Conservation (phyloP, 805 yeast species). For the Torulaspora microellipsoides region DNA sequence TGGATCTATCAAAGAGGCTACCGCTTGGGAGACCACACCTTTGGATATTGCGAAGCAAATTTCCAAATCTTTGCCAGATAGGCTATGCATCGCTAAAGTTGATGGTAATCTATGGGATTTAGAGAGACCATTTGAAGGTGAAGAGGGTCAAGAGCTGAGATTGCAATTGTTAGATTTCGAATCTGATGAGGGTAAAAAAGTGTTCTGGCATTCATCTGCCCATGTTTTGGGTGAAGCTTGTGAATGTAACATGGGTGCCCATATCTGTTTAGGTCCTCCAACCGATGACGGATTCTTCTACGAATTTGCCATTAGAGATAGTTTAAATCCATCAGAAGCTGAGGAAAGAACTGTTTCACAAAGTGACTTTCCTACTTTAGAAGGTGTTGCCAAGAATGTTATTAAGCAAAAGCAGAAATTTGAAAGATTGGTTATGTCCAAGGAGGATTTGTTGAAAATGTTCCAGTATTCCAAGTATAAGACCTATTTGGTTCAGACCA, state of each 20-base stretch:
- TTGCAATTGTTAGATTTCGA: constrained; percentile 89
- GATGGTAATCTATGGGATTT: constrained; percentile 92
- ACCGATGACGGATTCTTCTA: constrained; percentile 97
- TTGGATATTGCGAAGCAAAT: constrained; percentile 76
- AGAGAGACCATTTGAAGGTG: constrained; percentile 82
- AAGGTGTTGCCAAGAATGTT: constrained; percentile 80
- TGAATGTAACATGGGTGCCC: constrained; percentile 94
- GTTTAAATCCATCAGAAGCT: constrained; percentile 48
- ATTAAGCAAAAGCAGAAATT: constrained; percentile 94
- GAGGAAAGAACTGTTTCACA: constrained; percentile 71
- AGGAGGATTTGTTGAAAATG: constrained; percentile 89
- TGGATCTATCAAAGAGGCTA: constrained; percentile 73
- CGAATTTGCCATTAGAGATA: constrained; percentile 71
- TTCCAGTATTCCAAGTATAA: constrained; percentile 94
- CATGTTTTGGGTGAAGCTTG: constrained; percentile 97
- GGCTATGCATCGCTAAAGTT: constrained; percentile 87
- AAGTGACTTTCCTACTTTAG: constrained; percentile 78
- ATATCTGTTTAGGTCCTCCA: constrained; percentile 92
- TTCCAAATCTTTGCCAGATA: constrained; percentile 82
- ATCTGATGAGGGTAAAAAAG: constrained; percentile 88
- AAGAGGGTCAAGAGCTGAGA: constrained; percentile 36
- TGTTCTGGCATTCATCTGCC: constrained; percentile 98
- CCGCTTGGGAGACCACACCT: constrained; percentile 88
- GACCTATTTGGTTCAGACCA: constrained; percentile 76
- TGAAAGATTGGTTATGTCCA: constrained; percentile 87